Evolutionary conservation across 176 grass and related monocot genomes (phyloP).

Genomic region (Aegilops longissima): DNA sequence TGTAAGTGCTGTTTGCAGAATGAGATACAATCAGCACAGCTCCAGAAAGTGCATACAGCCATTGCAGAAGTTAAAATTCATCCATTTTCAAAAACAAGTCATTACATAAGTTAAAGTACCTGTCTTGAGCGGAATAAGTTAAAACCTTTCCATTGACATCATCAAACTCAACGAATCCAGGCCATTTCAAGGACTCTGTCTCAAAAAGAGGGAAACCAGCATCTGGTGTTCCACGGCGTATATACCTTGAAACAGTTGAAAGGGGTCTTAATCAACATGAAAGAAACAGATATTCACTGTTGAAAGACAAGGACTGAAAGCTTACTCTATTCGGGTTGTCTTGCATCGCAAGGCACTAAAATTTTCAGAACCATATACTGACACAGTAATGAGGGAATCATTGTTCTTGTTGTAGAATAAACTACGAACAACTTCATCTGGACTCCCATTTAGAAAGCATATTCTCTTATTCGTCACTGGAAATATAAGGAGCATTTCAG

Average conservation of each 20-base stretch:
- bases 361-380: conserved; percentile 85
- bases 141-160: conserved; percentile 99
- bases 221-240: conserved; percentile 74
- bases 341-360: conserved; percentile 83
- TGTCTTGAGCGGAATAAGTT: conserved; percentile 96
- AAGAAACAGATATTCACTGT: neutral
- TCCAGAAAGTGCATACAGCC: neutral
- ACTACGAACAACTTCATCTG: conserved; percentile 93
- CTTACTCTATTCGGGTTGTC: conserved; percentile 86
- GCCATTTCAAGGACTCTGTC: conserved; percentile 94
- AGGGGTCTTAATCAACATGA: neutral
- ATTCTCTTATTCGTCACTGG: conserved; percentile 80
- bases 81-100: neutral
- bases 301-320: neutral
- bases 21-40: conserved; percentile 10
- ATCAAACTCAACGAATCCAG: conserved; percentile 98
- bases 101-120: conserved; percentile 37
- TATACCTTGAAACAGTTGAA: conserved; percentile 66
- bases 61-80: neutral
- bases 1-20: conserved; percentile 78
- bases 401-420: conserved; percentile 98
- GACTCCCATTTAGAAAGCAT: conserved; percentile 86
- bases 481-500: conserved; percentile 36
- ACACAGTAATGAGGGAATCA: conserved; percentile 88
- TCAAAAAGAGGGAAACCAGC: conserved; percentile 94